These are phyloP conservation scores for Starmerella geochares DNA, from an alignment of 805 yeast species.

Conservation along the genomic window DNA sequence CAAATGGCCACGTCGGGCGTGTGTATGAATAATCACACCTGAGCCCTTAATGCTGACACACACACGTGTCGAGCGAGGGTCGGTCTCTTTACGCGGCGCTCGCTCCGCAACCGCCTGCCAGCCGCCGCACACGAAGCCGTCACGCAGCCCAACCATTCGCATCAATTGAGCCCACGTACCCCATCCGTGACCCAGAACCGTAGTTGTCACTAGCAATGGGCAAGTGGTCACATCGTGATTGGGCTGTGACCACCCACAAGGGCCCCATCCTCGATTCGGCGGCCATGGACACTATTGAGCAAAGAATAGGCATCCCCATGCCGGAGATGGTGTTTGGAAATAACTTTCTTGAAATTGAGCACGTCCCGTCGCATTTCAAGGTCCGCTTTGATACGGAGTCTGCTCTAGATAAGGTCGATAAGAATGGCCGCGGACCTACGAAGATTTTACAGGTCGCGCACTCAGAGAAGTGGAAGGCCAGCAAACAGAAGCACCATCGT, in stretches of 20 bases:
- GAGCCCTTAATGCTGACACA: constrained; percentile 1
- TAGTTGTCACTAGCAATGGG: neutral
- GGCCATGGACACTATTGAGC: constrained; percentile 61
- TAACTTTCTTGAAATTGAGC: constrained; percentile 49
- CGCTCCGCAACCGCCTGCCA: too few relatives aligned
- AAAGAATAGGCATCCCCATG: constrained; percentile 59
- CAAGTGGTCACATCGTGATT: constrained; percentile 29
- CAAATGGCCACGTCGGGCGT: too few relatives aligned
- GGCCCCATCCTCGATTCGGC: constrained; percentile 64
- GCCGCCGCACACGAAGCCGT: too few relatives aligned
- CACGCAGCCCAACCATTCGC: too few relatives aligned
- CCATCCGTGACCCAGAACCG: neutral
- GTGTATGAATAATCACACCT: neutral
- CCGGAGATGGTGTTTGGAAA: constrained; percentile 98
- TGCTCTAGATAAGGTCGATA: constrained; percentile 54
- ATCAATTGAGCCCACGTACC: constrained; percentile 1
- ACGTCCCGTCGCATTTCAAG: constrained; percentile 35
- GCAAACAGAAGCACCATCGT: constrained; percentile 22
- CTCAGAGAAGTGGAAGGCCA: constrained; percentile 65
- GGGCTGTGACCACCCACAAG: constrained; percentile 66
- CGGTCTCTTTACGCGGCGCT: too few relatives aligned
- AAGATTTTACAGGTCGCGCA: constrained; percentile 63
- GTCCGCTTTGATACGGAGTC: constrained; percentile 67
- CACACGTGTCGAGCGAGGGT: too few relatives aligned
- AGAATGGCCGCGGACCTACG: constrained; percentile 37